Conservation (phyloP, 805 yeast genomes). For the Ogataea henricii region DNA sequence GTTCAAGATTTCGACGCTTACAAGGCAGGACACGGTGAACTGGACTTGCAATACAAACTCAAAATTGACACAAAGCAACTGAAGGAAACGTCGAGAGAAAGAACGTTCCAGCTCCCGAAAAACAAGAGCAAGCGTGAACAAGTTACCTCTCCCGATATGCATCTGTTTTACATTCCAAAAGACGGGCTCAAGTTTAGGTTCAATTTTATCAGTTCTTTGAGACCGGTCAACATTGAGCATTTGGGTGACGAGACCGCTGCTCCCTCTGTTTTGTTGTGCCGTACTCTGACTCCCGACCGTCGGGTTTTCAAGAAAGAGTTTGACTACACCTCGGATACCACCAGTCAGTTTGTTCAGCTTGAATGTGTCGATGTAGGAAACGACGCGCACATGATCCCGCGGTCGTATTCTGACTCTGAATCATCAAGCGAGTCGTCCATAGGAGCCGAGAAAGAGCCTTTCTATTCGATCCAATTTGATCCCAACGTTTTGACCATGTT, state of each 20-base stretch:
- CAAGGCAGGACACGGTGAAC: slow-evolving; percentile 20
- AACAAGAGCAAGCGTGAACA: slow-evolving; percentile 19
- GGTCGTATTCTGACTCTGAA: slow-evolving; percentile 41
- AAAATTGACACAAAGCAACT: slow-evolving; percentile 37
- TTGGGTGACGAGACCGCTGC: slow-evolving; percentile 23
- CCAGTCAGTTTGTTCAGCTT: slow-evolving; percentile 39
- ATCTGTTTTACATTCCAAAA: slow-evolving; percentile 36
- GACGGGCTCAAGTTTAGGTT: slow-evolving; percentile 32
- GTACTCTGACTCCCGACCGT: slow-evolving; percentile 23
- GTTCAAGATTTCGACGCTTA: slow-evolving; percentile 31
- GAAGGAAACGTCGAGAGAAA: slow-evolving; percentile 33
- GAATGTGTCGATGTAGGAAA: slow-evolving; percentile 49
- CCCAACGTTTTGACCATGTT: slow-evolving; percentile 42
- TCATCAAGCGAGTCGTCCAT: slow-evolving; percentile 54
- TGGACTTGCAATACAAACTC: slow-evolving; percentile 24
- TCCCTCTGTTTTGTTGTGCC: slow-evolving; percentile 34
- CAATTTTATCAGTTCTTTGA: slow-evolving; percentile 34
- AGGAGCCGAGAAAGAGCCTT: slow-evolving; percentile 52
- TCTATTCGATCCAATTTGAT: slow-evolving; percentile 47
- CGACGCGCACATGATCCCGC: slow-evolving; percentile 49
- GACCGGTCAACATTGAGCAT: slow-evolving; percentile 29
- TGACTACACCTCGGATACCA: slow-evolving; percentile 42
- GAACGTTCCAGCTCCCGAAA: slow-evolving; percentile 32
- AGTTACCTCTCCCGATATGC: slow-evolving; percentile 33
- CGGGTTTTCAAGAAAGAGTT: slow-evolving; percentile 25